Evolutionary conservation across 257 asterid species (phyloP), one percentile per base, ranked within the genome.

Genomic region (Catharanthus roseus): DNA sequence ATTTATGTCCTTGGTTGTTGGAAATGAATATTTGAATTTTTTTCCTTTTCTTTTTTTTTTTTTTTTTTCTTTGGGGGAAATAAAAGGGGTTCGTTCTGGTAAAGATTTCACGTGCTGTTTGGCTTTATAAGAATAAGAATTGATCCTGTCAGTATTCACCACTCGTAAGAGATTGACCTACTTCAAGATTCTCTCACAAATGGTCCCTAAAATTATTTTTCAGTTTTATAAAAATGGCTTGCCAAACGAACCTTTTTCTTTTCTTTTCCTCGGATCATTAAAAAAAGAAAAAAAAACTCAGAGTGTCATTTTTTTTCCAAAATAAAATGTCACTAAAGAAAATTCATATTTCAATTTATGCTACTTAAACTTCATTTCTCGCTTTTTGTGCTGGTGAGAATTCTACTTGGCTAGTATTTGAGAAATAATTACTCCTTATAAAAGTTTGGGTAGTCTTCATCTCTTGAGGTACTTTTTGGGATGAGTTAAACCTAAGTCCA

Each of bases 11-110:
- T 60, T 36, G 66, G 66, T 21, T 18, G 26, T 61, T 26, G 66
- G 66, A 61, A 61, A 18, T 61, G 66, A 61, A 61, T 33, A 42
- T 61, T 33, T 60, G 66, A 38, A 2, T 44, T 28, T 58, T 16
- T 31, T 16, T 6, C 42, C 26, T 33, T 61, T 29, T 29, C 2
- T 26, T 29, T 9, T 18, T 47, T 34, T 62, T 62, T 29, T 0
- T 26, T 29, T 29, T 0, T 26, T 29, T 9, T 18, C 67, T 34
- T 62, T 62, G 8, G 7, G 29, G 47, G 18, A 26, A 18, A 58
- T 58, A 56, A 58, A 9, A 57, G 13, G 10, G 39, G 42, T 12
- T 13, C 16, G 9, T 28, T 57, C 42, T 58, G 31, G 16, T 58
- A 29, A 58, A 58, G 11, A 31, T 58, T 31, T 58, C 65, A 55